Base-by-base conservation (phyloP, 164 flowering plant genomes). In the Magnolia changhungtana region DNA sequence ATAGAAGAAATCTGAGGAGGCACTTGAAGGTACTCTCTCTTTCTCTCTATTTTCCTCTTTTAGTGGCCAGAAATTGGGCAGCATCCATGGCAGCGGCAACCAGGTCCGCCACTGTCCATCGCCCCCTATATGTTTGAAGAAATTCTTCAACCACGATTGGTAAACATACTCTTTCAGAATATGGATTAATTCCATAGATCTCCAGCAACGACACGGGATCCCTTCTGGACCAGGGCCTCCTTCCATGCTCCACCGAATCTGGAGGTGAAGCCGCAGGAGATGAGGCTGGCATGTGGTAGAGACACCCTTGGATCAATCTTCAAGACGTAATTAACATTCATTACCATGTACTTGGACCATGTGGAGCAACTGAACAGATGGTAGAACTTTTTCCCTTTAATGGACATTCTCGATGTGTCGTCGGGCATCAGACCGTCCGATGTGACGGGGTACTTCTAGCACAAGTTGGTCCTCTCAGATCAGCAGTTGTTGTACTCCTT, bases 181-280 rank as follows among this genome's bases (percentile, higher is more conserved):
- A 27, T 27, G 2, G 29, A 27, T 27, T 27, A 27, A 27, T 27
- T 27, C 2, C 29, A 27, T 27, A 27, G 29, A 27, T 27, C 29
- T 27, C 29, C 82, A 67, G 87, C 89, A 1, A 87, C 86, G 14
- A 87, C 86, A 10, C 45, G 78, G 1, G 91, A 87, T 1, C 85
- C 89, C 68, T 71, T 76, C 7, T 83, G 77, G 65, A 85, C 83
- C 51, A 63, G 55, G 8, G 80, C 85, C 52, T 77, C 86, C 80
- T 81, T 86, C 87, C 86, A 85, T 0, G 86, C 75, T 1, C 82
- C 84, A 0, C 90, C 90, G 72, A 78, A 82, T 20, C 83, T 83
- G 7, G 85, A 79, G 1, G 85, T 65, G 72, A 78, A 81, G 19
- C 83, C 87, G 72, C 84, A 86, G 5, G 83, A 78, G 55, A 83